A percentile compares a stretch with the other conserved stretches of the same genome.
Evolutionary conservation across 1,284 basidiomycete genomes (phyloP).

Genomic region (Xerocomus alliaceus): DNA sequence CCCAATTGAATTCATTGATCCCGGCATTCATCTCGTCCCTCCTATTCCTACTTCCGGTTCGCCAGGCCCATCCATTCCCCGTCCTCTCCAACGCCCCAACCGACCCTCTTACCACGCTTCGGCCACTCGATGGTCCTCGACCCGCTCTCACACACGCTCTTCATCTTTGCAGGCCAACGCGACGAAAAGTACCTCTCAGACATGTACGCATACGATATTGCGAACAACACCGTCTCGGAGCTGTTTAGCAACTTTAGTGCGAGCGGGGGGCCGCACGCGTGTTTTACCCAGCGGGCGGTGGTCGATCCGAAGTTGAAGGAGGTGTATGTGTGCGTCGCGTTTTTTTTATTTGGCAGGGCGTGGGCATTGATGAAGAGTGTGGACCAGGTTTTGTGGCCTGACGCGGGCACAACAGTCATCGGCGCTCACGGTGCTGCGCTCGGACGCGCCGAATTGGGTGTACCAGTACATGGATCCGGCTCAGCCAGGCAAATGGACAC

Average conservation of each 20-base stretch:
- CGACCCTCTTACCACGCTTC: conserved; percentile 61
- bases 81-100: conserved; percentile 36
- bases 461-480: conserved; percentile 60
- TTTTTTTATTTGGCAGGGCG: too few relatives aligned
- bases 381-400: conserved; percentile 63
- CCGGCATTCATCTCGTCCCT: background rate
- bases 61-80: conserved; percentile 44
- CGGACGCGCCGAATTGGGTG: conserved; percentile 64
- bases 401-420: conserved; percentile 51
- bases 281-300: conserved; percentile 73
- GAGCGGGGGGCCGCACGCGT: conserved; percentile 67
- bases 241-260: conserved; percentile 63
- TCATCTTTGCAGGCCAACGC: conserved; percentile 74
- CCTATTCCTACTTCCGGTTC: background rate
- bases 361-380: too few relatives aligned
- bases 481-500: conserved; percentile 67
- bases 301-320: conserved; percentile 68
- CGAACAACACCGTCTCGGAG: conserved; percentile 63
- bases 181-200: conserved; percentile 71
- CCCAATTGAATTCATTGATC: background rate
- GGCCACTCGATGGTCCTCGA: conserved; percentile 84
- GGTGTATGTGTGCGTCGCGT: conserved; percentile 68
- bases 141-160: conserved; percentile 58
- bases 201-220: conserved; percentile 75
- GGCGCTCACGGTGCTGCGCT: conserved; percentile 52